Evolutionary conservation across 2,329 filamentous ascomycete genomes (phyloP).

Genomic region (Coniochaeta pulveracea): DNA sequence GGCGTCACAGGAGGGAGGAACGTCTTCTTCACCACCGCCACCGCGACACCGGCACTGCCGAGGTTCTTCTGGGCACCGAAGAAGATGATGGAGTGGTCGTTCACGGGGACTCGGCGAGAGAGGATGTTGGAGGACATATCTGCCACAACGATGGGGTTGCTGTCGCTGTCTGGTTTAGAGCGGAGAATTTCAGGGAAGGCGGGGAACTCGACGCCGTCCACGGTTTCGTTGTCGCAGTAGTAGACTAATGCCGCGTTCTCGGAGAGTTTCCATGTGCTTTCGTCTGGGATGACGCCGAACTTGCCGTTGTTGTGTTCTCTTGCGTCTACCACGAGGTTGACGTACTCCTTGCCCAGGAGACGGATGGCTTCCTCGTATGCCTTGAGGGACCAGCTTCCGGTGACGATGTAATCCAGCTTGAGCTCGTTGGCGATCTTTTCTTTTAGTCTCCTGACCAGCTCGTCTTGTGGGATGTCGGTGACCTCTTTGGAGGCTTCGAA

Average conservation of each 20-base stretch:
- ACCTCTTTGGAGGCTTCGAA: slow-evolving; percentile 35
- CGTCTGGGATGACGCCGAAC: slow-evolving; percentile 73
- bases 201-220: slow-evolving; percentile 87
- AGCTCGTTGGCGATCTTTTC: slow-evolving; percentile 57
- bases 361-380: slow-evolving; percentile 73
- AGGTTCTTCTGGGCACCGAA: slow-evolving; percentile 95
- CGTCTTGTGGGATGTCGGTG: slow-evolving; percentile 37
- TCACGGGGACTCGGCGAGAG: slow-evolving; percentile 63
- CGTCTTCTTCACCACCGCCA: slow-evolving; percentile 72
- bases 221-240: slow-evolving; percentile 89
- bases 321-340: slow-evolving; percentile 69
- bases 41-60: slow-evolving; percentile 74
- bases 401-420: slow-evolving; percentile 81
- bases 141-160: slow-evolving; percentile 68
- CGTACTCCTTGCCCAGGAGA: slow-evolving; percentile 63
- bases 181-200: slow-evolving; percentile 55
- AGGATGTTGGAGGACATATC: slow-evolving; percentile 96
- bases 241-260: slow-evolving; percentile 66
- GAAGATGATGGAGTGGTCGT: slow-evolving; percentile 76
- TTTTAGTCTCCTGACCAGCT: slow-evolving; percentile 46
- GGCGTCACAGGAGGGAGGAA: slow-evolving; percentile 57
- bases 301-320: slow-evolving; percentile 61
- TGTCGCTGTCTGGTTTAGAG: slow-evolving; percentile 36
- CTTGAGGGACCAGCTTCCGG: slow-evolving; percentile 84
- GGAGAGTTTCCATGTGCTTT: slow-evolving; percentile 66